These are phyloP conservation scores for Auriculariales sp. DNA, from an alignment of 768 basidiomycete species.

Conservation along the genomic window DNA sequence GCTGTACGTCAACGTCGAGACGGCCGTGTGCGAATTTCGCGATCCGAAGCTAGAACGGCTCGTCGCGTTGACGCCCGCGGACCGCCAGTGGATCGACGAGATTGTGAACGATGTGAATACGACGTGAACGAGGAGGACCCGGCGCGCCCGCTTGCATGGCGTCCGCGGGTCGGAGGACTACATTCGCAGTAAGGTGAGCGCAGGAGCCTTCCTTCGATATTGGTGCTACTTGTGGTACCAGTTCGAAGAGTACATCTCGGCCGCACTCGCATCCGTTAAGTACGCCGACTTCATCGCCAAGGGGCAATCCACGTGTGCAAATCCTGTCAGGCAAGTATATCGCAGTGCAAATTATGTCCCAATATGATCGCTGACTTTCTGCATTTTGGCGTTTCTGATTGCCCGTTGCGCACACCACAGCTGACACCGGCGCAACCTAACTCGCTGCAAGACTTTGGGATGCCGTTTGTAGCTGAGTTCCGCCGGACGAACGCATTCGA, in stretches of 20 bases:
- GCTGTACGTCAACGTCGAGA: constrained; percentile 84
- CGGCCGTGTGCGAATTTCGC: constrained; percentile 72
- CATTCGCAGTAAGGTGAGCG: constrained; percentile 55
- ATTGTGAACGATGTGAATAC: constrained; percentile 77
- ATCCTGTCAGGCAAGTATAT: too few relatives aligned
- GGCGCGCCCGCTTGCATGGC: constrained; percentile 40
- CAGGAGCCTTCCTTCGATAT: too few relatives aligned
- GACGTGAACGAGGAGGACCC: constrained; percentile 55
- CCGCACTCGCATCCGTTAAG: constrained; percentile 76
- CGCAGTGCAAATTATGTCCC: too few relatives aligned
- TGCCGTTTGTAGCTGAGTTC: constrained; percentile 79
- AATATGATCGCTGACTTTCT: too few relatives aligned
- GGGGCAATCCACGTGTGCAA: too few relatives aligned
- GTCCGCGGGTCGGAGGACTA: constrained; percentile 98
- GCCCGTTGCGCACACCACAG: neutral
- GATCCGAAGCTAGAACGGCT: constrained; percentile 68
- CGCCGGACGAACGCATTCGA: constrained; percentile 75
- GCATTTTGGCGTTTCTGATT: constrained; percentile 21
- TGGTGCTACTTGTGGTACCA: too few relatives aligned
- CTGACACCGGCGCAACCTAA: constrained; percentile 26
- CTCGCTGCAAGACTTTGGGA: constrained; percentile 69
- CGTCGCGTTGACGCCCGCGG: constrained; percentile 74
- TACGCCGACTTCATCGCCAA: constrained; percentile 76
- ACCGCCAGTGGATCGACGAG: constrained; percentile 97
- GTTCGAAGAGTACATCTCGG: constrained; percentile 92